Evolutionary conservation across 139 green algal species (phyloP).

Genomic region (Penium margaritaceum): DNA sequence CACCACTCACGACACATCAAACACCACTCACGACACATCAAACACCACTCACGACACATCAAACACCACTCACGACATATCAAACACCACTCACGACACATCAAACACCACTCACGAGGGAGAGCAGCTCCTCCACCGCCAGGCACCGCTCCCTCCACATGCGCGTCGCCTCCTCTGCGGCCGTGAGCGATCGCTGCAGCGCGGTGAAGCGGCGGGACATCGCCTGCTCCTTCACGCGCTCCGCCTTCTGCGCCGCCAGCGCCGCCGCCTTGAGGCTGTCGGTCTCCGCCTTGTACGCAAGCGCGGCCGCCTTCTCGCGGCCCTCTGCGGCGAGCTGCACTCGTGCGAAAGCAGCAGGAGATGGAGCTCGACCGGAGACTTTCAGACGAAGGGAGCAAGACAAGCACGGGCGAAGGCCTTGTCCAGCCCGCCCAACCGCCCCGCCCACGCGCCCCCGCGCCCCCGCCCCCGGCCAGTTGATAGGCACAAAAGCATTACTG

Average conservation of each 20-base stretch:
- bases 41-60: neutral
- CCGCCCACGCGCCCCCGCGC: too few relatives aligned
- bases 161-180: conserved; percentile 6
- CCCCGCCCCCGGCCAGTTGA: too few relatives aligned
- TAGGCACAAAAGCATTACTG: too few relatives aligned
- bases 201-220: conserved; percentile 20
- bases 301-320: conserved; percentile 18
- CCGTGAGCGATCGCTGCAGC: conserved; percentile 16
- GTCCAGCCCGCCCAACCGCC: too few relatives aligned
- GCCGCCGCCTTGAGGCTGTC: conserved; percentile 20
- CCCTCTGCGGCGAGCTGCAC: conserved; percentile 11
- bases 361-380: too few relatives aligned
- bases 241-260: conserved; percentile 18
- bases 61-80: neutral
- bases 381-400: too few relatives aligned
- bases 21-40: too few relatives aligned
- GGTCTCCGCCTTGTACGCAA: conserved; percentile 36
- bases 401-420: too few relatives aligned
- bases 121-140: conserved; percentile 35
- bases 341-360: too few relatives aligned
- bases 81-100: neutral
- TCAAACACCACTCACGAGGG: conserved; percentile 8
- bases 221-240: conserved; percentile 31
- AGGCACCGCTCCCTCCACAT: conserved; percentile 16
- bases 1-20: too few relatives aligned